Evolutionary conservation across 2,329 filamentous ascomycete genomes (phyloP).

Genomic region (Colletotrichum liriopes): DNA sequence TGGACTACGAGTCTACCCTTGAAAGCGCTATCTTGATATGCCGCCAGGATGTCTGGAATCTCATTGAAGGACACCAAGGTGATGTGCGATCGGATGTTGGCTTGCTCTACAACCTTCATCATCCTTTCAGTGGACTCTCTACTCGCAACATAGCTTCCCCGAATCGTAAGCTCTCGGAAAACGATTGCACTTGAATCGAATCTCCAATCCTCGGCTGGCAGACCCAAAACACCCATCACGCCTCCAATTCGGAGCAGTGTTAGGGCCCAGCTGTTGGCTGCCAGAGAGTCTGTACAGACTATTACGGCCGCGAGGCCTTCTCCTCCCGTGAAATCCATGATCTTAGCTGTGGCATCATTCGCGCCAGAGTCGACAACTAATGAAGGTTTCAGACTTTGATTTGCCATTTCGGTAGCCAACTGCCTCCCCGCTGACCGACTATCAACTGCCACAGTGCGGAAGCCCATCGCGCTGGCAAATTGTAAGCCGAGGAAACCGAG

Average conservation of each 20-base stretch:
- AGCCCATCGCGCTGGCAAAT: constrained; percentile 55
- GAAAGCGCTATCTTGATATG: constrained; percentile 49
- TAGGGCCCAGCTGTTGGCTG: constrained; percentile 51
- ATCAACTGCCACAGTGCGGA: constrained; percentile 55
- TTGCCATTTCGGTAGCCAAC: constrained; percentile 49
- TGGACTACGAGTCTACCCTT: constrained; percentile 51
- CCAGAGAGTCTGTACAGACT: constrained; percentile 52
- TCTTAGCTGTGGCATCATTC: constrained; percentile 40
- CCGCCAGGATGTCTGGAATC: constrained; percentile 48
- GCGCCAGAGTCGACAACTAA: constrained; percentile 49
- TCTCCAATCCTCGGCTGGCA: constrained; percentile 51
- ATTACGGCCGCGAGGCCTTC: constrained; percentile 52
- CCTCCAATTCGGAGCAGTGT: constrained; percentile 50
- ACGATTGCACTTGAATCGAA: constrained; percentile 51
- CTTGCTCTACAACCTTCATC: constrained; percentile 50
- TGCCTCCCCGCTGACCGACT: constrained; percentile 49
- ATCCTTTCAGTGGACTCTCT: constrained; percentile 49
- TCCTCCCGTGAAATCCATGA: constrained; percentile 49
- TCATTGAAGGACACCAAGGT: constrained; percentile 48
- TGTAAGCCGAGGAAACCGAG: constrained; percentile 55
- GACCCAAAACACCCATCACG: constrained; percentile 49
- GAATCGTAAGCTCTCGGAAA: constrained; percentile 50
- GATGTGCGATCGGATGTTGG: constrained; percentile 48
- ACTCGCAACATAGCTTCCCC: constrained; percentile 53
- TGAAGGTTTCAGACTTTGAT: constrained; percentile 46